Evolutionary conservation across 164 flowering plant species (phyloP).

Genomic region (Santalum album): DNA sequence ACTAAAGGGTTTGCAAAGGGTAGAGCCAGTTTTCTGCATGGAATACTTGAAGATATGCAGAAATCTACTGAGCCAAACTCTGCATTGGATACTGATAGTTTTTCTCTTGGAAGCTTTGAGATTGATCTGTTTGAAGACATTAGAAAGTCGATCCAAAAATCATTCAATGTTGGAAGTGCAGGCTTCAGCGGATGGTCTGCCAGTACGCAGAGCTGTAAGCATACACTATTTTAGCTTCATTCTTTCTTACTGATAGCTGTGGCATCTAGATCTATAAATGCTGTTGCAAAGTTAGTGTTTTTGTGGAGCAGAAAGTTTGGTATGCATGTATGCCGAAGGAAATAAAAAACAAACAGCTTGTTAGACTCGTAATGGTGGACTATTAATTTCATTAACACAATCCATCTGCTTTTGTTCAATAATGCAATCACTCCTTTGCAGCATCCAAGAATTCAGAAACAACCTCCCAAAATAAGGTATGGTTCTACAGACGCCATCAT

Average conservation of each 20-base stretch:
- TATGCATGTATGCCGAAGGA: too few species aligned
- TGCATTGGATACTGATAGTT: conserved; percentile 8
- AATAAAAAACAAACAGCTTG: too few species aligned
- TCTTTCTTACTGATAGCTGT: too few species aligned
- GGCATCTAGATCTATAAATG: too few species aligned
- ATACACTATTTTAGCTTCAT: too few species aligned
- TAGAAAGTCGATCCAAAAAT: conserved; percentile 13
- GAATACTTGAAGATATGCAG: background rate
- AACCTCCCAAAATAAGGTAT: conserved; percentile 12
- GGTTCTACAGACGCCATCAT: background rate
- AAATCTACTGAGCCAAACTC: conserved; percentile 17
- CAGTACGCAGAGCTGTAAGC: background rate
- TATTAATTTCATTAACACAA: too few species aligned
- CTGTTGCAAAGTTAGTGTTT: too few species aligned
- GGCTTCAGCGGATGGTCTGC: background rate
- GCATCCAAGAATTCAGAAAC: conserved; percentile 16
- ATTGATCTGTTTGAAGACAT: conserved; percentile 8
- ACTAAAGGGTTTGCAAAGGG: background rate
- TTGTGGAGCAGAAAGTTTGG: too few species aligned
- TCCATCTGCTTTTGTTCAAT: too few species aligned
- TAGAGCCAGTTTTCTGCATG: background rate
- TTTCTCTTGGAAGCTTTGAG: conserved; percentile 23
- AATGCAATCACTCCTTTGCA: conserved; percentile 10
- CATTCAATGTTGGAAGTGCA: conserved; percentile 1
- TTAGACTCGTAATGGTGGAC: background rate